Conservation (phyloP, 2,329 filamentous ascomycete genomes). For the Neonectria punicea region DNA sequence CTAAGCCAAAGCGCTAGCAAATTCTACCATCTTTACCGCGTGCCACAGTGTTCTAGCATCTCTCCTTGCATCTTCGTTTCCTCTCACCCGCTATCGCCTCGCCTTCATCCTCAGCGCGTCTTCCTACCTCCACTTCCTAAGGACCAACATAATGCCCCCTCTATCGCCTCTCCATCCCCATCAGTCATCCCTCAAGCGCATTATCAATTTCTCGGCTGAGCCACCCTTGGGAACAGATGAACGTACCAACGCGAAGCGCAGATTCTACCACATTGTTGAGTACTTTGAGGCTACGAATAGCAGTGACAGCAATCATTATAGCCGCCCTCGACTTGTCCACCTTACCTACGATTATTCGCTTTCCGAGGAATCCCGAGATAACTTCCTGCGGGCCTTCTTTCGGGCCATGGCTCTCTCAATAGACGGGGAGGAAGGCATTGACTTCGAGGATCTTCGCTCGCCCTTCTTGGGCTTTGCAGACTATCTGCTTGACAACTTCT, state of each 20-base stretch:
- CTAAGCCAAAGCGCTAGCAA: too few species aligned
- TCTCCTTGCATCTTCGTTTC: background rate
- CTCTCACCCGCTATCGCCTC: background rate
- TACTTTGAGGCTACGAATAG: background rate
- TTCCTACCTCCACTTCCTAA: background rate
- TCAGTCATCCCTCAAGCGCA: background rate
- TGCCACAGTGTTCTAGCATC: too few species aligned
- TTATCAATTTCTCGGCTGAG: constrained; percentile 1
- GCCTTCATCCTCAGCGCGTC: background rate
- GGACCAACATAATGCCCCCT: background rate
- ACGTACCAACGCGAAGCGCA: background rate
- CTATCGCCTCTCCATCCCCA: background rate
- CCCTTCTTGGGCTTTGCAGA: constrained; percentile 8
- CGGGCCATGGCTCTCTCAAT: background rate
- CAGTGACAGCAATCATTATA: background rate
- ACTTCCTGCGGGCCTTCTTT: constrained; percentile 7
- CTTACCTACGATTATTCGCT: constrained; percentile 3
- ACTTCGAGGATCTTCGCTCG: background rate
- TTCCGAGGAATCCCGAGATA: background rate
- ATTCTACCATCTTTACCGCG: too few species aligned
- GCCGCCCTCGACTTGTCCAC: background rate
- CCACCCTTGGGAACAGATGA: background rate
- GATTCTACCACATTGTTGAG: background rate
- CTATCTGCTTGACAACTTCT: constrained; percentile 8
- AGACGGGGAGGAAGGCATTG: background rate